Evolutionary conservation across 108 stramenopile species (phyloP).

Genomic region (Aureococcus anophagefferens): DNA sequence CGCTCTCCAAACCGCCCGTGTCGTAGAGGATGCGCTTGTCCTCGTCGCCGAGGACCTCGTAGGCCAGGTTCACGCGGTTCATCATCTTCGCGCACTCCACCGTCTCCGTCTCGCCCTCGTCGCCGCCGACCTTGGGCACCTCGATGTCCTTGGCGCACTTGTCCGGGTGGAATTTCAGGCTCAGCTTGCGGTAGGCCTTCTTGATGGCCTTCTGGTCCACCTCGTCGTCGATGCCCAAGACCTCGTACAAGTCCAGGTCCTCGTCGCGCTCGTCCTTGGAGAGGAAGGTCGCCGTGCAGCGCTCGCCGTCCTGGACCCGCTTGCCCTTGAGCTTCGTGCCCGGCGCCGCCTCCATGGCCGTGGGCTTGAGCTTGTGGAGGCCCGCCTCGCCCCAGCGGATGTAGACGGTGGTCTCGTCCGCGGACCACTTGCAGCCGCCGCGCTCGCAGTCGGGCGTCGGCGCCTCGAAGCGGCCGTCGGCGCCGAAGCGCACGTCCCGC

Average conservation of each 20-base stretch:
- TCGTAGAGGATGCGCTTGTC: slow-evolving; percentile 47
- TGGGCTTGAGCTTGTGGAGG: not conserved
- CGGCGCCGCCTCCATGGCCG: not conserved
- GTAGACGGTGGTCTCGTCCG: not conserved
- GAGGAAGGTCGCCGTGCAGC: not conserved
- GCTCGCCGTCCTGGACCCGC: not conserved
- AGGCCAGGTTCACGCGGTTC: slow-evolving; percentile 30
- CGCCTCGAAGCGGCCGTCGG: not conserved
- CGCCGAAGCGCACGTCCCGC: not conserved
- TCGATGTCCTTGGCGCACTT: slow-evolving; percentile 6
- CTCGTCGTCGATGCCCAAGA: not conserved
- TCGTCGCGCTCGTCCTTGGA: not conserved
- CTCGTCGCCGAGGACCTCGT: slow-evolving; percentile 48
- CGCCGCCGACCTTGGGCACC: not conserved
- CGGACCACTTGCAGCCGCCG: not conserved
- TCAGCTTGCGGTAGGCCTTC: slow-evolving; percentile 43
- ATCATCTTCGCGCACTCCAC: not conserved
- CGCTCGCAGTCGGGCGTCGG: not conserved
- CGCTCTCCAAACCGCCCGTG: slow-evolving; percentile 16
- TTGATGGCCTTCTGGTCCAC: not conserved
- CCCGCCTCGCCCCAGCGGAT: not conserved
- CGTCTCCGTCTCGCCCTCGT: no score
- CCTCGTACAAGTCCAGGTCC: not conserved
- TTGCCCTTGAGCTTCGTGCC: not conserved
- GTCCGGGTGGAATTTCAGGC: slow-evolving; percentile 43